These are phyloP conservation scores for Sphaerulina musiva DNA, from an alignment of 2,329 filamentous ascomycete species.

Conservation along the genomic window DNA sequence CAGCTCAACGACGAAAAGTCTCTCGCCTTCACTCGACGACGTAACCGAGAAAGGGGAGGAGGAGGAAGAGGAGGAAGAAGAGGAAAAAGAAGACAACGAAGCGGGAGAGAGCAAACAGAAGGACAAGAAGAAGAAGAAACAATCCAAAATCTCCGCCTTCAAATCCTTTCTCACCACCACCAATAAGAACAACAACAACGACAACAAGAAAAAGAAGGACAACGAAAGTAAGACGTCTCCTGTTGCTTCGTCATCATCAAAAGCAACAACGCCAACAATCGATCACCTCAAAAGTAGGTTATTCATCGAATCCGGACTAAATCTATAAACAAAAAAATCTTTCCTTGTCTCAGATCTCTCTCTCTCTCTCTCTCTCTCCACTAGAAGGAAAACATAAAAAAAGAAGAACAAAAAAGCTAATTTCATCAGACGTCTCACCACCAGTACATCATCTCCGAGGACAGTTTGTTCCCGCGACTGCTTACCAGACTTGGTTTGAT, in stretches of 20 bases:
- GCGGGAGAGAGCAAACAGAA: too few species aligned
- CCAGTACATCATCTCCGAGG: background rate
- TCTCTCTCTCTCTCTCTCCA: too few species aligned
- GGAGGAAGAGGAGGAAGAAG: background rate
- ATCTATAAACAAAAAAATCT: too few species aligned
- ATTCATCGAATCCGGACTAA: too few species aligned
- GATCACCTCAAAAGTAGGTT: too few species aligned
- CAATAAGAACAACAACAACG: background rate
- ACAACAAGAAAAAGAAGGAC: background rate
- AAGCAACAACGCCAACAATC: too few species aligned
- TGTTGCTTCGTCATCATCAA: too few species aligned
- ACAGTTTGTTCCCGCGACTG: background rate
- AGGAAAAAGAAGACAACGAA: background rate
- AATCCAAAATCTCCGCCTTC: background rate
- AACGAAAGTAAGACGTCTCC: too few species aligned
- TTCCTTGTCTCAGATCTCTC: too few species aligned
- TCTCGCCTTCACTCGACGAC: background rate
- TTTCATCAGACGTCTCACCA: background rate
- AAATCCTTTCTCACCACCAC: background rate
- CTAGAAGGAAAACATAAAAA: too few species aligned
- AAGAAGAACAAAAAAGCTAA: background rate
- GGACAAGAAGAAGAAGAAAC: background rate
- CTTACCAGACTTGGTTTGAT: background rate
- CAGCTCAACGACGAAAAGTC: slow-evolving; percentile 5
- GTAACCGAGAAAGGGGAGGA: background rate